Conservation (phyloP, 2,329 filamentous ascomycete genomes). For the Sporothrix phasma region DNA sequence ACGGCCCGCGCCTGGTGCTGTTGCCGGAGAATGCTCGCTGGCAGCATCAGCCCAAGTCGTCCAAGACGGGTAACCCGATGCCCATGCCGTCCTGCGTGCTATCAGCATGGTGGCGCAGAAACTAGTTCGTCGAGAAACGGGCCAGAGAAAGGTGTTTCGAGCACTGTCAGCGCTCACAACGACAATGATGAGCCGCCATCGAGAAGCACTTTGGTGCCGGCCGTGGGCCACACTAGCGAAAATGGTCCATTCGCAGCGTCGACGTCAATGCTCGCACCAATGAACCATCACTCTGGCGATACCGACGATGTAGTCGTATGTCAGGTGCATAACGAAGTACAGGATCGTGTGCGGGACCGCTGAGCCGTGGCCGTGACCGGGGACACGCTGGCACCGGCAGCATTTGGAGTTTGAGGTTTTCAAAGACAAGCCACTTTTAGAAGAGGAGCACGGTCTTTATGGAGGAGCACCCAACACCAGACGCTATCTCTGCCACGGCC, state of each 20-base stretch:
- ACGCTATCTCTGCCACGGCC: constrained; percentile 85
- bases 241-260: not conserved
- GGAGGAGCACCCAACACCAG: constrained; percentile 54
- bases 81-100: constrained; percentile 65
- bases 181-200: constrained; percentile 22
- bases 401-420: constrained; percentile 52
- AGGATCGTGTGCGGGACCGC: constrained; percentile 19
- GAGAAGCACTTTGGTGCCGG: not conserved
- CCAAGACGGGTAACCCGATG: constrained; percentile 58
- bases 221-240: not conserved
- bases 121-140: constrained; percentile 45
- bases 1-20: constrained; percentile 48
- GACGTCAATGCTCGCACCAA: not conserved
- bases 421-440: constrained; percentile 57
- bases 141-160: constrained; percentile 15
- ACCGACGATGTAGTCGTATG: not conserved
- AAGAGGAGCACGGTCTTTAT: constrained; percentile 55
- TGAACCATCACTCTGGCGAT: not conserved
- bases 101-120: constrained; percentile 74
- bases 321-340: constrained; percentile 18
- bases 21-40: constrained; percentile 71
- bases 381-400: constrained; percentile 23
- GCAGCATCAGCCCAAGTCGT: constrained; percentile 40
- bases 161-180: not conserved
- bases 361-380: constrained; percentile 19